Evolutionary conservation across 441 rosid genomes (phyloP), one percentile per base, ranked within the genome.

Genomic region (Jatropha multifida): DNA sequence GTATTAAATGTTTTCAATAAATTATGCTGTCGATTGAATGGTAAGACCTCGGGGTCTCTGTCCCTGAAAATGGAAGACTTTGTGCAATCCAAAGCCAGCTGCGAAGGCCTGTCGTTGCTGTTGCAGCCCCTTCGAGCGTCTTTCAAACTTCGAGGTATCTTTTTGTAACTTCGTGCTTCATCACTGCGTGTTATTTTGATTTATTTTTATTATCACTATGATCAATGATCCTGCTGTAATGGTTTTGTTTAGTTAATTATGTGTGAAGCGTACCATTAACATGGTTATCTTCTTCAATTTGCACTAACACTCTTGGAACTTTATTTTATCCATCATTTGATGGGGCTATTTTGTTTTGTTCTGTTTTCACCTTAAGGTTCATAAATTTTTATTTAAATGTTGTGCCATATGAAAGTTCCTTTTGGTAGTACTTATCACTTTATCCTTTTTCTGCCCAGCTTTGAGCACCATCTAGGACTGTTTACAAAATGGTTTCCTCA

Each of bases 91-190:
- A 83, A 76, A 64, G 70, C 82, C 80, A 73, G 71, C 76, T 78
- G 7, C 41, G 72, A 59, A 60, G 77, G 76, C 75, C 89, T 42
- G 59, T 70, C 60, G 81, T 83, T 79, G 82, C 88, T 78, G 82
- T 80, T 74, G 80, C 83, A 20, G 71, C 82, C 27, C 59, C 78
- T 55, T 80, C 74, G 40, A 44, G 75, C 3, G 54, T 69, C 44
- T 8, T 48, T 73, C 83, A 71, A 72, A 42, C 82, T 76, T 86
- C 85, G 8, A 89, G 97, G 98, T 91, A 79, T 65, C 54, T 78
- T 14, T 59, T 62, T 15, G 55, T 62, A 49, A 11, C 68, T 20
- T 70, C 69, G n/a, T 18, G 59, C 62, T 60, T 68, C 2, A n/a
- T 59, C 49, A 32, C 10, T 26, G 44, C 8, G 23, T 37, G 37